Percentiles rank a stretch among this genome's conserved stretches.
Evolutionary conservation across 2,329 filamentous ascomycete species (phyloP).

Genomic region (Trichoderma sp.): DNA sequence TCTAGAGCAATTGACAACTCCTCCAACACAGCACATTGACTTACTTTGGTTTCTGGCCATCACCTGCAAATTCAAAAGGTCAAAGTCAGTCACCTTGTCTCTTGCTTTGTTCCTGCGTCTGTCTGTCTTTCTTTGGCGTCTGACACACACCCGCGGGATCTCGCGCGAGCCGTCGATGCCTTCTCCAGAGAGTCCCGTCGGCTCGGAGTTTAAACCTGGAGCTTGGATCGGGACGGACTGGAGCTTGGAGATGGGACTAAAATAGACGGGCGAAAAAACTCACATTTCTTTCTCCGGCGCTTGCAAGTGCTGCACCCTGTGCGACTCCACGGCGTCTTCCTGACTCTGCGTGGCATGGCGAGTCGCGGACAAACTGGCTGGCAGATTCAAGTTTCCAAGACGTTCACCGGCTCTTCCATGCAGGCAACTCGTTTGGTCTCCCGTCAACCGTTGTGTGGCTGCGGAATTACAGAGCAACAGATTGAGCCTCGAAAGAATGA

Average conservation of each 20-base stretch:
- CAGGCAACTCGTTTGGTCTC: background rate
- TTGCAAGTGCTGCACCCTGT: slow-evolving; percentile 26
- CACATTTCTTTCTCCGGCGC: slow-evolving; percentile 26
- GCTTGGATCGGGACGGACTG: background rate
- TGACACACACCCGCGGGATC: background rate
- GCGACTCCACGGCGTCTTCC: slow-evolving; percentile 27
- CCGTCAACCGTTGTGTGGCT: background rate
- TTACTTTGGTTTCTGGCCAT: slow-evolving; percentile 25
- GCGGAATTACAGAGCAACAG: background rate
- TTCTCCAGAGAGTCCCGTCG: background rate
- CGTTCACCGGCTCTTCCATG: slow-evolving; percentile 9
- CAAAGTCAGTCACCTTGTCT: slow-evolving; percentile 3
- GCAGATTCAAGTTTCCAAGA: background rate
- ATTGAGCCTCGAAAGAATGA: background rate
- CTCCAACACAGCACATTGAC: background rate
- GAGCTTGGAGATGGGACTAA: background rate
- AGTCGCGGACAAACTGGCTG: background rate
- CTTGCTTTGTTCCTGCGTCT: background rate
- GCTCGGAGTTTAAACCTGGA: background rate
- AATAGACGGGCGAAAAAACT: background rate
- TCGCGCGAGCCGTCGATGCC: background rate
- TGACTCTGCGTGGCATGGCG: slow-evolving; percentile 22
- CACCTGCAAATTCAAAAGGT: slow-evolving; percentile 7
- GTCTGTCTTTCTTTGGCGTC: background rate
- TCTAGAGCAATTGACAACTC: background rate